Conservation (phyloP, 495 filamentous ascomycete species). For the Aspergillus coremiiformis region DNA sequence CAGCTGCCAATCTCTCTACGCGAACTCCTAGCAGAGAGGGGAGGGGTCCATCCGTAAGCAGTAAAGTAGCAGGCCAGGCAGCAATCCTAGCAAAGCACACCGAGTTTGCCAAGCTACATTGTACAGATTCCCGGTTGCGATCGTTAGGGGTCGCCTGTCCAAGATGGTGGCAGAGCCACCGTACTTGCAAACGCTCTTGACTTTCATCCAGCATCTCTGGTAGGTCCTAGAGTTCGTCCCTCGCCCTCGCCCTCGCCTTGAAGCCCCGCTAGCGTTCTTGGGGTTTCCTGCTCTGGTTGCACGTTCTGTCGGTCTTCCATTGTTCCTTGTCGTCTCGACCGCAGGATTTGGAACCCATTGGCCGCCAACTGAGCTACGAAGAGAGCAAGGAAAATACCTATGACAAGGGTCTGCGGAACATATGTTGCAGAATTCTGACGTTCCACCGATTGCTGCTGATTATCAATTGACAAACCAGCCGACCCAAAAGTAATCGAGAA, state of each 20-base stretch:
- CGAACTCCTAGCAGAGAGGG: background rate
- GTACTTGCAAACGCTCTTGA: background rate
- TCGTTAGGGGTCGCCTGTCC: background rate
- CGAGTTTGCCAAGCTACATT: background rate
- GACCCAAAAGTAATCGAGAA: conserved; percentile 37
- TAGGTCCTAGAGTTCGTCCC: conserved; percentile 6
- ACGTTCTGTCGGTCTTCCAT: background rate
- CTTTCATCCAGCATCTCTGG: conserved; percentile 2
- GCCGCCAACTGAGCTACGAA: conserved; percentile 30
- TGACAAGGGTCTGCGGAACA: conserved; percentile 30
- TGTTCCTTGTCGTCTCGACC: conserved; percentile 16
- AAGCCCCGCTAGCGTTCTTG: conserved; percentile 2
- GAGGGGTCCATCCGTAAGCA: background rate
- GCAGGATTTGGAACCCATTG: conserved; percentile 27
- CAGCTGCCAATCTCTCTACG: background rate
- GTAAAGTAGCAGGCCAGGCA: background rate
- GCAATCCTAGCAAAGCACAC: background rate
- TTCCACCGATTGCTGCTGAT: conserved; percentile 3
- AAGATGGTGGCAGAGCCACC: background rate
- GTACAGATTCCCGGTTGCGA: background rate
- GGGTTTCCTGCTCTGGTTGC: conserved; percentile 3
- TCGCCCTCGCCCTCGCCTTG: conserved; percentile 14
- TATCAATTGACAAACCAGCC: conserved; percentile 6
- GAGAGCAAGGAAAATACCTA: conserved; percentile 29
- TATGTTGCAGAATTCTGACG: conserved; percentile 18